Evolutionary conservation across 208 protist species (phyloP).

Genomic region (Trypanosoma theileri): DNA sequence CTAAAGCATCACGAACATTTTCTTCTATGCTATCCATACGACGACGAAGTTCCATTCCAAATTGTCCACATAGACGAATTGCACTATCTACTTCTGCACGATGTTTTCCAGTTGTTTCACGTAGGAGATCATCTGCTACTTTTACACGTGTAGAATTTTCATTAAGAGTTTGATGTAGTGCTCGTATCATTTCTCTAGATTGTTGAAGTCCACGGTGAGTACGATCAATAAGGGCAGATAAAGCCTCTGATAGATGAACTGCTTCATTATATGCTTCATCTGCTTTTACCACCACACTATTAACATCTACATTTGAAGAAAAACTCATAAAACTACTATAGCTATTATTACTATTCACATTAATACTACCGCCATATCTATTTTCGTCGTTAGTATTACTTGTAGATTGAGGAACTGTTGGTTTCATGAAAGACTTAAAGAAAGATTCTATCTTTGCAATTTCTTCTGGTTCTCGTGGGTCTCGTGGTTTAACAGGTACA

Average conservation of each 20-base stretch:
- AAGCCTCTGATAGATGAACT: slow-evolving; percentile 22
- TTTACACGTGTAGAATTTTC: slow-evolving; percentile 54
- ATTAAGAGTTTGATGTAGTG: slow-evolving; percentile 51
- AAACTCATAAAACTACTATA: no score
- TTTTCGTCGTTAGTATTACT: background rate
- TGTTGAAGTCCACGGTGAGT: slow-evolving; percentile 33
- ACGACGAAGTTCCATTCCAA: slow-evolving; percentile 51
- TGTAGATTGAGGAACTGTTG: background rate
- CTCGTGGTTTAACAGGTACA: background rate
- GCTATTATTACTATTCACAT: no score
- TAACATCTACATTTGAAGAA: background rate
- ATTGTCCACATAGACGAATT: slow-evolving; percentile 34
- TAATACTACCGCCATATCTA: background rate
- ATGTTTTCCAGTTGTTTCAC: slow-evolving; percentile 37
- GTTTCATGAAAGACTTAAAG: background rate
- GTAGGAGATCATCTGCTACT: slow-evolving; percentile 63
- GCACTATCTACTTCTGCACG: slow-evolving; percentile 37
- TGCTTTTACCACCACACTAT: background rate
- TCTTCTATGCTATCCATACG: slow-evolving; percentile 62
- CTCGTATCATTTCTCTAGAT: slow-evolving; percentile 34
- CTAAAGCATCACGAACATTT: slow-evolving; percentile 35
- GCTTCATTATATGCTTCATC: slow-evolving; percentile 8
- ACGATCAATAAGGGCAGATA: slow-evolving; percentile 42
- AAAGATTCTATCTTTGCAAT: slow-evolving; percentile 16
- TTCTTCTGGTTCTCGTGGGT: slow-evolving; percentile 2